Evolutionary conservation across 345 rosid genomes (phyloP).

Genomic region (Bruguiera gymnorhiza): DNA sequence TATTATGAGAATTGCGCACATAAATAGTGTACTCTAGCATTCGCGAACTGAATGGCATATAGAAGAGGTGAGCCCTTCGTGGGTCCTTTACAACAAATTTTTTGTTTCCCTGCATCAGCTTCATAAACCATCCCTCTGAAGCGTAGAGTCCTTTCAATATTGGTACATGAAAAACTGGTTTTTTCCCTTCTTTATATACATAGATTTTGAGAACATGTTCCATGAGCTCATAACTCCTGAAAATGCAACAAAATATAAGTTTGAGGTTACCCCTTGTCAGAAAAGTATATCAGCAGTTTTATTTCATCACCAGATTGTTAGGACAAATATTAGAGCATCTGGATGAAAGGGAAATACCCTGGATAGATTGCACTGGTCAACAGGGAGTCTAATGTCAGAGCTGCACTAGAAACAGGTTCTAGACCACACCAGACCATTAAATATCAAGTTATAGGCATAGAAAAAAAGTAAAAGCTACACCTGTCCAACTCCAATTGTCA

Average conservation of each 20-base stretch:
- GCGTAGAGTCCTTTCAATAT: slow-evolving; percentile 93
- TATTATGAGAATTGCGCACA: slow-evolving; percentile 84
- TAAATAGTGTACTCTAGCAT: slow-evolving; percentile 84
- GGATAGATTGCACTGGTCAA: background rate
- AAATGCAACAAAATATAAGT: slow-evolving; percentile 23
- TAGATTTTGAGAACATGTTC: slow-evolving; percentile 71
- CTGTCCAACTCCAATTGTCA: too few relatives aligned
- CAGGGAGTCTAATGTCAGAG: background rate
- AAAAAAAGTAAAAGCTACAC: too few relatives aligned
- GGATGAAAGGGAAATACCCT: background rate
- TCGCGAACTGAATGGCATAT: slow-evolving; percentile 94
- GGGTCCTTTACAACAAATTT: slow-evolving; percentile 76
- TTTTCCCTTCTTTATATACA: slow-evolving; percentile 76
- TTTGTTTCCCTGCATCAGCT: slow-evolving; percentile 78
- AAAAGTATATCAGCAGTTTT: background rate
- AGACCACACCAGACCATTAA: too few relatives aligned
- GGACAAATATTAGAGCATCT: background rate
- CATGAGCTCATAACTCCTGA: slow-evolving; percentile 97
- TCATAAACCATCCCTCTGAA: slow-evolving; percentile 99
- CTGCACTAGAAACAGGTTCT: too few relatives aligned
- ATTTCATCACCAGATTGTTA: background rate
- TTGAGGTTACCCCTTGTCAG: slow-evolving; percentile 12
- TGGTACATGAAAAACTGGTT: slow-evolving; percentile 82
- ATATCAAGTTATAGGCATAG: too few relatives aligned
- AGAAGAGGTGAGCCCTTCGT: slow-evolving; percentile 75